Evolutionary conservation across 352 stramenopile species (phyloP).

Genomic region (Thraustochytrium striatum): DNA sequence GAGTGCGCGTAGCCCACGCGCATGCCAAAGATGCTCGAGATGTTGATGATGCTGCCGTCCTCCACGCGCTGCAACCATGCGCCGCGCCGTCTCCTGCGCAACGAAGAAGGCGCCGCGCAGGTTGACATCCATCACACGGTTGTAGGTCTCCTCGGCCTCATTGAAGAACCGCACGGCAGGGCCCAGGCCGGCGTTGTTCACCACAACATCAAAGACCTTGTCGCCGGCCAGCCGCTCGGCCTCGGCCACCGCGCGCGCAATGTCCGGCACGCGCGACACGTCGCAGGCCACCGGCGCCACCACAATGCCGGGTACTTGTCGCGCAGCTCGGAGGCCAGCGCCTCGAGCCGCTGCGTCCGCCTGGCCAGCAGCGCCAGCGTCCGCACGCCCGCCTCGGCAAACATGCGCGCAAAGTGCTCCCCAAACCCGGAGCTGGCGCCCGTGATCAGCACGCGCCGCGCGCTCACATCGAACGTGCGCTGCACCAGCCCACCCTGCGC

Average conservation of each 20-base stretch:
- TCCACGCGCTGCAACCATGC: neutral
- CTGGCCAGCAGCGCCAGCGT: constrained; percentile 39
- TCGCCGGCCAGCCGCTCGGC: constrained; percentile 17
- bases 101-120: constrained; percentile 27
- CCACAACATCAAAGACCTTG: constrained; percentile 30
- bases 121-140: constrained; percentile 46
- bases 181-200: constrained; percentile 47
- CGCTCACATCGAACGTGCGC: constrained; percentile 39
- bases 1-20: constrained; percentile 41
- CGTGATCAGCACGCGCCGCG: constrained; percentile 31
- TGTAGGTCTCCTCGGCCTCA: constrained; percentile 20
- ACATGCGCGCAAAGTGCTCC: constrained; percentile 49
- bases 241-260: constrained; percentile 35
- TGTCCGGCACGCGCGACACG: constrained; percentile 24
- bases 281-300: constrained; percentile 24
- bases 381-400: constrained; percentile 24
- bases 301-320: neutral
- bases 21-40: constrained; percentile 40
- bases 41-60: constrained; percentile 48
- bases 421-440: constrained; percentile 47
- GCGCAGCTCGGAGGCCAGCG: constrained; percentile 16
- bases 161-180: neutral
- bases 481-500: too few species aligned
- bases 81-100: constrained; percentile 8
- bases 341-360: constrained; percentile 24